Conservation (phyloP, 192 early-diverging fungal genomes). For the Borealophlyctis nickersoniae region DNA sequence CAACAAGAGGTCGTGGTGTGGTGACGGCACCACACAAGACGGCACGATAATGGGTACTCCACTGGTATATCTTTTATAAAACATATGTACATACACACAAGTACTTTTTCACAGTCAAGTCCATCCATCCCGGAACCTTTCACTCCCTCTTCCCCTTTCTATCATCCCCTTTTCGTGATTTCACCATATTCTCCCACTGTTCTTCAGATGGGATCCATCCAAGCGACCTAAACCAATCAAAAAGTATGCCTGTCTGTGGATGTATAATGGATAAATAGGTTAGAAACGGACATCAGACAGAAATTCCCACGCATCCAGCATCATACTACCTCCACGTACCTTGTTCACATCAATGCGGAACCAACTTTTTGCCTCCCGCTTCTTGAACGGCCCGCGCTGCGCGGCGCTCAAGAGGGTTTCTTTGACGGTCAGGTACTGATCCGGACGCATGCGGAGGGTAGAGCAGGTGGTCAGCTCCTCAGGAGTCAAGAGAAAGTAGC, state of each 20-base stretch:
- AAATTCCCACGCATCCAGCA: no score
- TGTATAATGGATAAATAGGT: no score
- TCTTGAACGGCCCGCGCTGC: slow-evolving; percentile 66
- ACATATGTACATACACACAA: no score
- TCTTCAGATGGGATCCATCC: slow-evolving; percentile 63
- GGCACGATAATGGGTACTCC: no score
- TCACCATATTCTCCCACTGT: slow-evolving; percentile 1
- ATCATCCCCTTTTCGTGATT: no score
- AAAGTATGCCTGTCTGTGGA: slow-evolving; percentile 46
- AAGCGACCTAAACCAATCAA: slow-evolving; percentile 73
- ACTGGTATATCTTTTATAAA: no score
- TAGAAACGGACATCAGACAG: no score
- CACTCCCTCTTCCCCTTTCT: no score
- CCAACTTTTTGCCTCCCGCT: slow-evolving; percentile 87
- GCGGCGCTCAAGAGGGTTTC: slow-evolving; percentile 69
- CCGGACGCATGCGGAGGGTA: slow-evolving; percentile 76
- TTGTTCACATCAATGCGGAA: slow-evolving; percentile 95
- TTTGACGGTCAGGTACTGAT: slow-evolving; percentile 84
- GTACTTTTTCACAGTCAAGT: no score
- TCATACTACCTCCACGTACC: slow-evolving; percentile 68
- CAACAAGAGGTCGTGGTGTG: no score
- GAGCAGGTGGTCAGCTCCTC: slow-evolving; percentile 73
- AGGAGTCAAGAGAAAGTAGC: slow-evolving; percentile 51
- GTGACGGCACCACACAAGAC: no score
- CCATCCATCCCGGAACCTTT: no score